Base-by-base conservation (phyloP, 1,139 yeast genomes). In the Lodderomyces elongisporus region DNA sequence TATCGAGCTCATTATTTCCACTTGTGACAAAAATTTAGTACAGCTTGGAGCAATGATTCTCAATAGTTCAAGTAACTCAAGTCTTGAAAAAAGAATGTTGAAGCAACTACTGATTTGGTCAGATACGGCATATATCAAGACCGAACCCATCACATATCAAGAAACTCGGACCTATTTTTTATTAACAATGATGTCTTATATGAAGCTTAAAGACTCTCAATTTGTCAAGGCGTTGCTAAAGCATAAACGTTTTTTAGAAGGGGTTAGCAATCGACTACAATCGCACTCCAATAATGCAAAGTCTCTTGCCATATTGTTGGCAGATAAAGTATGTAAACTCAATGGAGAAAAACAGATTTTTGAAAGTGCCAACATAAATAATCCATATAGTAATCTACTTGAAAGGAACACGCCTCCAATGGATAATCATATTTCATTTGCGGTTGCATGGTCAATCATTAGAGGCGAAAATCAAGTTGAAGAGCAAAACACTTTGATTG, bases 231-330 rank as follows among this genome's bases (percentile, higher is more conserved):
- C 27, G 2, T 37, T 69, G 14, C 42, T 62, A 28, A 46, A 45
- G 9, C 52, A 59, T 17, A 38, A 54, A 3, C 43, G 38, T 0
- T 74, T 69, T 39, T 48, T 74, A 12, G 52, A 59, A 15, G 66
- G 70, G 0, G 54, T 75, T 12, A 63, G 78, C 1, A 62, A 58
- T 35, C 52, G 75, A 18, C 56, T 75, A n/a, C 57, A 54, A 31
- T 65, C 79, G 0, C 54, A 56, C 32, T 67, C 77, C 0, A 54
- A 58, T 23, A 49, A 53, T 22, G 64, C 70, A 3, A 62, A 74
- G 32, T 41, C 57, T 1, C 52, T 72, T 32, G 80, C 74, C 0
- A 62, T 71, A 12, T 46, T 66, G 2, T 46, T 74, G 25, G 77
- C 78, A 0, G 74, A 74, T 43, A 54, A 56, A 33, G 44, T 70